A percentile compares a stretch with the other conserved stretches of the same genome.
Conservation (phyloP, 148 eudicot species). For the Cornus controversa region DNA sequence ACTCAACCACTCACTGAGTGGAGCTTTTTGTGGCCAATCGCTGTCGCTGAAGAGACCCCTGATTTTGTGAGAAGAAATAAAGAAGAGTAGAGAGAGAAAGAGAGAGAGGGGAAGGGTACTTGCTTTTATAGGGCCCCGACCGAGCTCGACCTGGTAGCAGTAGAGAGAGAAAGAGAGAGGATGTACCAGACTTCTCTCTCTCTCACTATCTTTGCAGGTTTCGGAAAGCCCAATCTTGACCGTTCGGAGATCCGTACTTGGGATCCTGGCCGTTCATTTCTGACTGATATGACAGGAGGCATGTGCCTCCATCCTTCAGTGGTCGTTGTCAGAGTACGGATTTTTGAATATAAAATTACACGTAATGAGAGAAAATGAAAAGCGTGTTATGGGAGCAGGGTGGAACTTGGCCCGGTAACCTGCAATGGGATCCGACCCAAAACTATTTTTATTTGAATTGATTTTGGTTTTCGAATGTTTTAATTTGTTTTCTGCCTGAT, state of each 20-base stretch:
- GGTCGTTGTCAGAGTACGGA: slow-evolving; percentile 99
- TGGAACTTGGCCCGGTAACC: no score
- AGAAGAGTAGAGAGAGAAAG: not conserved
- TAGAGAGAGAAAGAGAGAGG: slow-evolving; percentile 21
- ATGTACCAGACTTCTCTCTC: not conserved
- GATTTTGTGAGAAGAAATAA: not conserved
- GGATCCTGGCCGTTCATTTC: slow-evolving; percentile 55
- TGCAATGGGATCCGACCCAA: no score
- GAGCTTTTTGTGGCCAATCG: slow-evolving; percentile 18
- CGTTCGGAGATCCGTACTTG: slow-evolving; percentile 46
- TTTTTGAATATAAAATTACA: slow-evolving; percentile 6
- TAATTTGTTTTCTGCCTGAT: no score
- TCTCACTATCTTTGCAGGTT: not conserved
- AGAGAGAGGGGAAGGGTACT: not conserved
- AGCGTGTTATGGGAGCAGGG: not conserved
- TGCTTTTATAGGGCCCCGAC: slow-evolving; percentile 34
- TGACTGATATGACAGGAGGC: slow-evolving; percentile 77
- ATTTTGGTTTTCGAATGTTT: no score
- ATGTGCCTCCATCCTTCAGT: slow-evolving; percentile 99
- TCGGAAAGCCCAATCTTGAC: not conserved
- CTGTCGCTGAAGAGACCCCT: slow-evolving; percentile 8
- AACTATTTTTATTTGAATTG: no score
- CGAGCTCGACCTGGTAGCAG: slow-evolving; percentile 39
- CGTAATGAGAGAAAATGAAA: not conserved
- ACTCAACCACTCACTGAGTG: not conserved